phyloP scores from a whole-genome alignment of 2,329 filamentous ascomycete genomes.

The Sarocladium brachiariae region DNA sequence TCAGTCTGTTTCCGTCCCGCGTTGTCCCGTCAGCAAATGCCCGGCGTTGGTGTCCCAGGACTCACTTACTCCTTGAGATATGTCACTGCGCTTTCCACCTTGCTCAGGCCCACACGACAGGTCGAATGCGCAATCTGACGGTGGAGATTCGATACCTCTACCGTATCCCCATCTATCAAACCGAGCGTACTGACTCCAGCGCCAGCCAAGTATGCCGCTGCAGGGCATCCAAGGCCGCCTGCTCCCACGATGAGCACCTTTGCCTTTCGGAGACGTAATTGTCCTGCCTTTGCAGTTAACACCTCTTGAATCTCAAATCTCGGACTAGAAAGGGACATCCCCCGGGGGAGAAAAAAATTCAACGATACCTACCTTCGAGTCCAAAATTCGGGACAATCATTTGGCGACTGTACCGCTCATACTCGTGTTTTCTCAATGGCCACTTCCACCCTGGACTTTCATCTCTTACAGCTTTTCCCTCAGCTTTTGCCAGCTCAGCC shows the following conservation, averaged over 20 bases:
- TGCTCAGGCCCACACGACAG: slow-evolving; percentile 62
- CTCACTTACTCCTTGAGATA: slow-evolving; percentile 48
- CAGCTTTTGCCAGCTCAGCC: slow-evolving; percentile 29
- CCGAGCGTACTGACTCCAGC: slow-evolving; percentile 81
- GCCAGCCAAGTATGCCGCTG: slow-evolving; percentile 85
- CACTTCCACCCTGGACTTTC: slow-evolving; percentile 41
- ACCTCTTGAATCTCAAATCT: not conserved
- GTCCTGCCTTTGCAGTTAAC: slow-evolving; percentile 44
- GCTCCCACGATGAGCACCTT: slow-evolving; percentile 77
- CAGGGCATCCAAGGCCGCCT: slow-evolving; percentile 86
- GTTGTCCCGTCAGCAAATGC: no score
- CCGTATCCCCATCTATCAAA: slow-evolving; percentile 78
- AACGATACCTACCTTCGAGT: slow-evolving; percentile 49
- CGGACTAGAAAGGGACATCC: no score
- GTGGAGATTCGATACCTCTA: slow-evolving; percentile 88
- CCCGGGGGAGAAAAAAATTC: no score
- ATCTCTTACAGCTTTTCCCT: not conserved
- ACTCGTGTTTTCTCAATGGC: slow-evolving; percentile 67
- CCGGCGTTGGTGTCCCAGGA: no score
- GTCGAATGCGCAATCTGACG: slow-evolving; percentile 80
- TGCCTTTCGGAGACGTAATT: slow-evolving; percentile 63
- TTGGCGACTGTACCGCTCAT: slow-evolving; percentile 81
- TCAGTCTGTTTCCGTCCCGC: slow-evolving; percentile 48
- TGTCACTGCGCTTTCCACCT: slow-evolving; percentile 69
- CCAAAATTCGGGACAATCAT: slow-evolving; percentile 82